A percentile compares a stretch with the other conserved stretches of the same genome.
These are phyloP conservation scores for Miscanthus lutarioriparius DNA, from an alignment of 176 grass and related monocot genomes.

Conservation along the genomic window DNA sequence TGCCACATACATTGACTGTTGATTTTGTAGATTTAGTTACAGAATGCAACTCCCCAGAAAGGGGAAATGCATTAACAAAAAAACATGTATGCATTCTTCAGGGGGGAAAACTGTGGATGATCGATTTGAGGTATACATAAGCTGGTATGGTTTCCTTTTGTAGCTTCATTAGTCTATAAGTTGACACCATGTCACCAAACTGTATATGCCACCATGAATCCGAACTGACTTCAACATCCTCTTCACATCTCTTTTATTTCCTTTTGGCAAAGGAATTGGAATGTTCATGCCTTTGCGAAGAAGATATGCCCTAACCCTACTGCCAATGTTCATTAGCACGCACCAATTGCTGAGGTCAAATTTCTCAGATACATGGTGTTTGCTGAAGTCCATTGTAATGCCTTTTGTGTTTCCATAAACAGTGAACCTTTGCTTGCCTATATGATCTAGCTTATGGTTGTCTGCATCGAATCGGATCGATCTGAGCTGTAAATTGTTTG, in stretches of 20 bases:
- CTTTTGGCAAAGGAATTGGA: not conserved
- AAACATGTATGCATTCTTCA: not conserved
- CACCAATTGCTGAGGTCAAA: not conserved
- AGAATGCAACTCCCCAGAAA: not conserved
- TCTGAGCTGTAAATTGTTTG: slow-evolving; percentile 2
- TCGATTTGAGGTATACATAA: not conserved
- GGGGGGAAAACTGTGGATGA: not conserved
- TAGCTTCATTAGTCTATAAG: not conserved
- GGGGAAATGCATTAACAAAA: not conserved
- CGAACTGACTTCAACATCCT: not conserved
- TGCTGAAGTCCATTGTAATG: not conserved
- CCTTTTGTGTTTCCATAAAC: not conserved
- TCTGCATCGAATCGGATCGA: slow-evolving; percentile 33
- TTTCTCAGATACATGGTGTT: not conserved
- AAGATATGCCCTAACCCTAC: not conserved
- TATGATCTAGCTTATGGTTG: slow-evolving; percentile 37
- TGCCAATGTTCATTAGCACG: not conserved
- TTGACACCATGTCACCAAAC: not conserved
- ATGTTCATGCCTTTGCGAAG: not conserved
- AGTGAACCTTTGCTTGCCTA: not conserved
- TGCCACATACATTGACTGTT: not conserved
- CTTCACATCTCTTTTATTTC: not conserved
- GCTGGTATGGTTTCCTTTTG: not conserved
- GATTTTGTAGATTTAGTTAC: not conserved
- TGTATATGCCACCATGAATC: not conserved